These are phyloP conservation scores for Fusarium lateritium DNA, from an alignment of 2,329 filamentous ascomycete species.

Conservation along the genomic window DNA sequence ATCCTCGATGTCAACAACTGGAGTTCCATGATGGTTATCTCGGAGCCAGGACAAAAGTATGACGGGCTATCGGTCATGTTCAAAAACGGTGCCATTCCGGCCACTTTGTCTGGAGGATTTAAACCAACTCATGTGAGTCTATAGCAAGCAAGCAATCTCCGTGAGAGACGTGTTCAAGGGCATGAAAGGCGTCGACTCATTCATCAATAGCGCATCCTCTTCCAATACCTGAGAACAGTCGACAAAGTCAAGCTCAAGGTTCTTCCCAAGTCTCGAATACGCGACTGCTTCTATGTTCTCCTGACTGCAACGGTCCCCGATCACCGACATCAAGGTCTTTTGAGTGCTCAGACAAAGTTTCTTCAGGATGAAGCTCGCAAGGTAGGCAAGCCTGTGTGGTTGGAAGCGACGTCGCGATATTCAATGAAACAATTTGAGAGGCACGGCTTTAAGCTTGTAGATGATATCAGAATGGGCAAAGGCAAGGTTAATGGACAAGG, in stretches of 20 bases:
- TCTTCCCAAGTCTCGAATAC: constrained; percentile 2
- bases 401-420: constrained; percentile 26
- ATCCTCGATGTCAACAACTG: constrained; percentile 22
- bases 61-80: constrained; percentile 12
- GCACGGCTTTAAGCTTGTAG: constrained; percentile 22
- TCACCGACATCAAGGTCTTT: constrained; percentile 17
- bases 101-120: constrained; percentile 17
- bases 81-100: constrained; percentile 13
- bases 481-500: constrained; percentile 17
- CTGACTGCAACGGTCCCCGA: constrained; percentile 12
- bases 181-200: neutral
- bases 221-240: constrained; percentile 11
- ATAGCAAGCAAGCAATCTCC: neutral
- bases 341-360: constrained; percentile 5
- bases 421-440: constrained; percentile 23
- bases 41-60: constrained; percentile 26
- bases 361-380: constrained; percentile 9
- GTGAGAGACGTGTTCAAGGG: neutral
- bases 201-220: constrained; percentile 14
- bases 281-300: constrained; percentile 19
- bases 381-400: constrained; percentile 23
- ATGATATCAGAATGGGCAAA: constrained; percentile 25
- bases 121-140: constrained; percentile 14
- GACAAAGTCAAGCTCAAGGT: neutral
- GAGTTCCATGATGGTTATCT: constrained; percentile 27